Conservation (phyloP, 495 filamentous ascomycete genomes). For the Patellaria atrata region DNA sequence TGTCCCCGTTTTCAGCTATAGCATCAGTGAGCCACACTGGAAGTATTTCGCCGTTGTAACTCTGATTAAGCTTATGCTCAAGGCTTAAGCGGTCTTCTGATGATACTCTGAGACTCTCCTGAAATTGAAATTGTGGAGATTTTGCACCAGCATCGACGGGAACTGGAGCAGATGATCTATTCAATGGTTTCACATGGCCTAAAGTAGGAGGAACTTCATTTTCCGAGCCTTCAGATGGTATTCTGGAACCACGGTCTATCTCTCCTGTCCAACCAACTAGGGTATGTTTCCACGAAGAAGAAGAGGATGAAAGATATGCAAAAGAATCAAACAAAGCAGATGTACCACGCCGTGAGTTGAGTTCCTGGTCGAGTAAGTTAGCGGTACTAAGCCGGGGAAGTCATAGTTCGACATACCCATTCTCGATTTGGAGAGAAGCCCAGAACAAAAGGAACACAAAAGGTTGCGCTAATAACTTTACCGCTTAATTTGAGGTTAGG, state of each 20-base stretch:
- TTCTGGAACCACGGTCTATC: slow-evolving; percentile 37
- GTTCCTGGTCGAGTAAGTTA: slow-evolving; percentile 29
- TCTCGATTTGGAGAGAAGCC: slow-evolving; percentile 49
- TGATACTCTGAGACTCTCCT: slow-evolving; percentile 50
- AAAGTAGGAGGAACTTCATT: too few species aligned
- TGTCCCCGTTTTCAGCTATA: slow-evolving; percentile 44
- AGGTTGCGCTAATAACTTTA: slow-evolving; percentile 73
- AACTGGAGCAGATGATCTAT: slow-evolving; percentile 56
- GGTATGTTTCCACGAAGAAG: slow-evolving; percentile 69
- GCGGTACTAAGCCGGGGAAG: background rate
- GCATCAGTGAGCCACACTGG: slow-evolving; percentile 80
- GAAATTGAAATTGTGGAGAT: slow-evolving; percentile 38
- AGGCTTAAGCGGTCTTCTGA: slow-evolving; percentile 50
- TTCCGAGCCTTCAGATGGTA: slow-evolving; percentile 22
- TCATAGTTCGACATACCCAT: slow-evolving; percentile 46
- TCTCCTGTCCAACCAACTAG: slow-evolving; percentile 90
- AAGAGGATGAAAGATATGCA: slow-evolving; percentile 61
- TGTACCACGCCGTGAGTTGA: slow-evolving; percentile 63
- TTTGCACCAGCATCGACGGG: slow-evolving; percentile 45
- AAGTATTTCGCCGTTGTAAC: slow-evolving; percentile 53
- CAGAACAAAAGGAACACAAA: slow-evolving; percentile 67
- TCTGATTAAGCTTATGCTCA: slow-evolving; percentile 51
- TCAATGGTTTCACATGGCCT: slow-evolving; percentile 27
- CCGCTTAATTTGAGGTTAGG: slow-evolving; percentile 61
- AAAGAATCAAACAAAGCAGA: slow-evolving; percentile 85